Evolutionary conservation across 2,329 filamentous ascomycete genomes (phyloP), one percentile per base, ranked within the genome.

Genomic region (Alternaria gansuensis): DNA sequence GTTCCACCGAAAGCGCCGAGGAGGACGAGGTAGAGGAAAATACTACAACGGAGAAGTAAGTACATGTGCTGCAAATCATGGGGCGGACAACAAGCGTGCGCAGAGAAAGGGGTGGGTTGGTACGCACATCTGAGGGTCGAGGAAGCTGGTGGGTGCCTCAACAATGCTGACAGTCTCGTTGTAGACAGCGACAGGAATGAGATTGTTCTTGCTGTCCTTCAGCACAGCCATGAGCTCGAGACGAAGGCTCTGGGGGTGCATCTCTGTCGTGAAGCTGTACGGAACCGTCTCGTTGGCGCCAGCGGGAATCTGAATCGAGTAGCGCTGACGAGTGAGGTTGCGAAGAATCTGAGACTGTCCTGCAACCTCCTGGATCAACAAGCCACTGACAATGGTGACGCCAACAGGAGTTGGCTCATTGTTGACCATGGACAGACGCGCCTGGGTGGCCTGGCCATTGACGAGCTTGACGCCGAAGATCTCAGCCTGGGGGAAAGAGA

Each of bases 11-110:
- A 96, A 64, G 85, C 86, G 62, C 85, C 88, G 53, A 89, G 83
- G 70, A 99, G 90, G 83, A 98, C 89, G 77, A 97, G 84, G 84
- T 98, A 98, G 64, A 99, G 88, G 88, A 99, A 99, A 82, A 98
- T 92, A 77, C 95, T 98, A 64, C 26, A 46, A 43, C 21, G 39
- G 13, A 53, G 72, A 62, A 70, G 66, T 52, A 29, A 50, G 43
- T 49, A 37, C 11, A 13, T 40, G 23, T 51, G 26, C 14, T 29
- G 56, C 8, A 31, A 37, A 49, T 21, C 39, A 34, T 29, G 7
- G 26, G 36, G 24, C 3, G 51, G 5, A 6, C 21, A 14, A 37
- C 4, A 23, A 40, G 37, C 17, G 17, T 23, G 37, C 37, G 43
- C 31, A 46, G 26, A 11, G 17, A 46, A 45, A 51, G 7, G 23